These are phyloP conservation scores for Zymoseptoria ardabiliae DNA, from an alignment of 2,329 filamentous ascomycete genomes.

Conservation along the genomic window DNA sequence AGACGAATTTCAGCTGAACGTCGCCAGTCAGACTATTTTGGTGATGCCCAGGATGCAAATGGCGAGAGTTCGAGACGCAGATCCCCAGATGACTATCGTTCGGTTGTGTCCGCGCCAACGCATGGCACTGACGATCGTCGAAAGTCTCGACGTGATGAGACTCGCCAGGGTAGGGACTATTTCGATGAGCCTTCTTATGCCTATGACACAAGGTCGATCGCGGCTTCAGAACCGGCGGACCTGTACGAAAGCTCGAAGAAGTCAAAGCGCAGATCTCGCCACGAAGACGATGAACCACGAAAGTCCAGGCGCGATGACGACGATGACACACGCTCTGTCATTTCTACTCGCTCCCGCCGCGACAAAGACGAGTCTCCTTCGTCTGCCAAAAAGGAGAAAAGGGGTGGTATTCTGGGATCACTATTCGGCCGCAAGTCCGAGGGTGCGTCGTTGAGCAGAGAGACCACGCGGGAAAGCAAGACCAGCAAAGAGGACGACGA, in stretches of 20 bases:
- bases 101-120: conserved; percentile 22
- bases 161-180: conserved; percentile 26
- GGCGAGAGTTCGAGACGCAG: conserved; percentile 14
- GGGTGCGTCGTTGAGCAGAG: conserved; percentile 13
- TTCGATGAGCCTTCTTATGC: conserved; percentile 30
- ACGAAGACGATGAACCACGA: conserved; percentile 26
- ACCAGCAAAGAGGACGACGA: conserved; percentile 28
- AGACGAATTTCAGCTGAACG: not conserved
- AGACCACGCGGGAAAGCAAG: conserved; percentile 17
- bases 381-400: conserved; percentile 36
- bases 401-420: conserved; percentile 37
- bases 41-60: not conserved
- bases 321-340: conserved; percentile 37
- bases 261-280: conserved; percentile 35
- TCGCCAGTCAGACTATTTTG: conserved; percentile 1
- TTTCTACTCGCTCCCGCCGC: conserved; percentile 34
- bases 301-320: conserved; percentile 25
- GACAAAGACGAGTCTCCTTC: conserved; percentile 31
- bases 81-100: conserved; percentile 21
- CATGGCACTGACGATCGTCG: conserved; percentile 29
- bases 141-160: conserved; percentile 22
- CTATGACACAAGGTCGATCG: conserved; percentile 34
- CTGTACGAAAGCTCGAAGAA: conserved; percentile 32
- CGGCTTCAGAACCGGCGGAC: conserved; percentile 36
- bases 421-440: conserved; percentile 40